Evolutionary conservation across 331 rosid genomes (phyloP), one percentile per base, ranked within the genome.

Genomic region (Arachis monticola): DNA sequence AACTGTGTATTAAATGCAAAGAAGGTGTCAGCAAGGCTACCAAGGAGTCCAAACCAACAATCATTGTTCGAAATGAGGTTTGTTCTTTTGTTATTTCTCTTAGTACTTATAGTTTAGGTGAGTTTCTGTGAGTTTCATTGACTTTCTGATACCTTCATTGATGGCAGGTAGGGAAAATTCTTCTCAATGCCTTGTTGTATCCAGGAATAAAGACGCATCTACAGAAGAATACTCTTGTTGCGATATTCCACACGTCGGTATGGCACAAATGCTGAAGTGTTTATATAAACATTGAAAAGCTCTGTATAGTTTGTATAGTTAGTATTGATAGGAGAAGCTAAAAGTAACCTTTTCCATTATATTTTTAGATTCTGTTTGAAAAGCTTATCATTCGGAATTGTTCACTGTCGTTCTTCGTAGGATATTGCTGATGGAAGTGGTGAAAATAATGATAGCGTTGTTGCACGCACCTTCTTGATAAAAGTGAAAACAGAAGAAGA

Each of bases 221-320:
- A 13, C 97, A 92, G 78, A 95, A 95, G 92, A 95, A 95, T 82
- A 86, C 99, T 71, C 48, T 95, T 52, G 97, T 92, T 67, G 90
- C 97, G 30, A 95, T 95, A 86, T 92, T 95, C 69, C 97, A 92
- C 80, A 92, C 97, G 17, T 77, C 88, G 92, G 99, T 95, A 85
- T 87, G 81, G 48, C 74, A 70, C 44, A 5, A 11, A 45, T 69
- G 50, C 65, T 56, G 9, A 17, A 74, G 22, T 17, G 22, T 17
- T 17, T 17, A 17, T 51, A 51, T 76, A 7, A 40, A n/a, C 58
- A 41, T 72, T 5, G 56, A 67, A 75, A 11, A 40, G 1, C 70
- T 58, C 66, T 17, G 22, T 17, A 17, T 17, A 17, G 22, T 17
- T 17, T 44, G 12, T 13, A 44, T 64, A 2, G 22, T 70, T 69